Evolutionary conservation across 2,329 filamentous ascomycete genomes (phyloP), one percentile per base, ranked within the genome.

Genomic region (Didymella arachidicola): DNA sequence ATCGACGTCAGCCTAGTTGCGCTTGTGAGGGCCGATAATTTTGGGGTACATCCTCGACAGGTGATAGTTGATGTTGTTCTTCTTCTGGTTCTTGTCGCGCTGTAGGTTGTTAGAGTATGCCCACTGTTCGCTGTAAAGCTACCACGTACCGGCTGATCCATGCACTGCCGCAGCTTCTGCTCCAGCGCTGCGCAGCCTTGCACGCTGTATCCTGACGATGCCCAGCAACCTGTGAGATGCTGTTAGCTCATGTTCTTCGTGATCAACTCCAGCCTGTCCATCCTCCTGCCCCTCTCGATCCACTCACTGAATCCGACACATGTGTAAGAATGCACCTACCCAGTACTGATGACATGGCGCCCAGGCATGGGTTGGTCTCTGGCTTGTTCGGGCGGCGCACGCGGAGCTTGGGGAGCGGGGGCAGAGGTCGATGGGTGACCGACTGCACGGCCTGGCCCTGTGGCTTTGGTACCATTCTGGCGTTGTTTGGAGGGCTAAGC

Each of bases 41-140:
- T 89, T 87, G 14, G 87, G 87, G 70, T 89, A 90, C 81, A 91
- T 86, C 71, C 95, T 87, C 66, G 86, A 85, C 42, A 98, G 82
- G 77, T 97, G 93, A 83, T 93, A 93, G 80, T 98, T 98, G 86
- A 98, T 93, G 64, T 86, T 87, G 77, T 88, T 94, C 81, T 89
- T 92, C 75, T 86, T 86, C 64, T 79, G 76, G 54, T 79, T 77
- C 63, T 78, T 77, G 46, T 83, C 78, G 83, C 82, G 86, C 87
- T 89, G 73, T 61, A 58, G 25, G 55, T 29, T 39, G 60, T 69
- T 49, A 66, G 61, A 30, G 39, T 19, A 25, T 46, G 4, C 42
- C 10, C 7, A 18, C 1, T 25, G 30, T 26, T 2, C 22, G 5
- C 10, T 22, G 48, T 8, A 26, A 22, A 14, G 16, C n/a, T 11